Percentiles rank a stretch among this genome's conserved stretches.
phyloP scores from a whole-genome alignment of 2,329 filamentous ascomycete genomes.

The Fusarium solani-melongenae region DNA sequence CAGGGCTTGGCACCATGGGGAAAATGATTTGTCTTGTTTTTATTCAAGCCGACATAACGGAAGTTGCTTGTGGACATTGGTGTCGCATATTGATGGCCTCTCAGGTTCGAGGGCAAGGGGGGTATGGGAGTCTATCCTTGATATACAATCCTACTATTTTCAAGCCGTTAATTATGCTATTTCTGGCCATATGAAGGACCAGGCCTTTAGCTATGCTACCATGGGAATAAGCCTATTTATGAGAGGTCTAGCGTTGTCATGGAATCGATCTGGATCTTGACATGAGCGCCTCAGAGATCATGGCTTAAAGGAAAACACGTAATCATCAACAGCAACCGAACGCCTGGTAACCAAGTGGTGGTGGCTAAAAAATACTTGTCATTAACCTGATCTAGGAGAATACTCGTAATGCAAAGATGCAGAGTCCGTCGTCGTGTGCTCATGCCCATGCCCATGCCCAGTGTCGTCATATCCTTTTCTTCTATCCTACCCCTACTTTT shows the following conservation, averaged over 20 bases:
- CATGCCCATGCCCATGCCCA: constrained; percentile 19
- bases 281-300: neutral
- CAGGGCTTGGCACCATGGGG: neutral
- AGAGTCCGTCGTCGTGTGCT: constrained; percentile 11
- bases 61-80: constrained; percentile 17
- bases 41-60: constrained; percentile 3
- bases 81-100: constrained; percentile 14
- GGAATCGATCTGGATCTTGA: neutral
- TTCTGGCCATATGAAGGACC: neutral
- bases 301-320: neutral
- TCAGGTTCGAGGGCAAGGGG: constrained; percentile 1
- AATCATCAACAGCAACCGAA: neutral
- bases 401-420: constrained; percentile 17
- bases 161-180: neutral
- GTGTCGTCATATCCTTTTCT: constrained; percentile 17
- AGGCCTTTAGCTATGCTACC: neutral
- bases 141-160: constrained; percentile 29
- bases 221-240: neutral
- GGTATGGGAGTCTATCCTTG: constrained; percentile 29
- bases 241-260: neutral
- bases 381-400: constrained; percentile 36
- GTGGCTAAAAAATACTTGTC: constrained; percentile 21
- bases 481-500: constrained; percentile 43
- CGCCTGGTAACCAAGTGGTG: neutral
- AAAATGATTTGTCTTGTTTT: constrained; percentile 8